Evolutionary conservation across 1,284 basidiomycete species (phyloP), one percentile per base, ranked within the genome.

Genomic region (Apiotrichum sp.): DNA sequence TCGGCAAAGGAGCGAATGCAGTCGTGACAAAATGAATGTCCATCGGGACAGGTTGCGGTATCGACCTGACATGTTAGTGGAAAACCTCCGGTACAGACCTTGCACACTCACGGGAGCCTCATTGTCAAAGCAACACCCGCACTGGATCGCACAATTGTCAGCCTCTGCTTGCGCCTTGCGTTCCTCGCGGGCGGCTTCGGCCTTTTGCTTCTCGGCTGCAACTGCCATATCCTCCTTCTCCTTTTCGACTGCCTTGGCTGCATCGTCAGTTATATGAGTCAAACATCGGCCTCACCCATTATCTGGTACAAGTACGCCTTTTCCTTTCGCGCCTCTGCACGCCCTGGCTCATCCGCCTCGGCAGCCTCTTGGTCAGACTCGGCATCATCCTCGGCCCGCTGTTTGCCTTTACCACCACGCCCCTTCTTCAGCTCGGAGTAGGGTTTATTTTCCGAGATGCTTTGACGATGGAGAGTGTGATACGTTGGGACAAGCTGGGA

Each of bases 11-110:
- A 52, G 13, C 70, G 78, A 65, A 85, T 78, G 68, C 87, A 89
- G 0, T 76, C 69, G 22, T 68, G 77, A 69, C 87, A 89, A 73
- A 88, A 89, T 4, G 86, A 78, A 68, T 89, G 87, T 0, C 86
- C 84, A 50, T 91, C 88, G 0, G 85, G 83, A 64, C 91, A 93
- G 73, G 92, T 87, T 3, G 88, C 80, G 83, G 91, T 86, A 63
- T 87, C 83, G 47, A 83, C 81, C 88, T 91, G 65, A 13, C 13
- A 38, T 38, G 36, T 38, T 38, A 8, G 36, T 38, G 7, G 8
- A 38, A 22, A 22, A 22, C 22, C 22, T 22, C 22, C 32, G 35
- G n/a, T 39, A 35, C 6, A 31, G 14, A n/a, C 14, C 39, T 32
- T 14, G 31, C 6, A 42, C 47, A 77, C 88, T 62, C 70, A 89